Base-by-base conservation (phyloP, 768 basidiomycete species). In the Favolaschia claudopus region DNA sequence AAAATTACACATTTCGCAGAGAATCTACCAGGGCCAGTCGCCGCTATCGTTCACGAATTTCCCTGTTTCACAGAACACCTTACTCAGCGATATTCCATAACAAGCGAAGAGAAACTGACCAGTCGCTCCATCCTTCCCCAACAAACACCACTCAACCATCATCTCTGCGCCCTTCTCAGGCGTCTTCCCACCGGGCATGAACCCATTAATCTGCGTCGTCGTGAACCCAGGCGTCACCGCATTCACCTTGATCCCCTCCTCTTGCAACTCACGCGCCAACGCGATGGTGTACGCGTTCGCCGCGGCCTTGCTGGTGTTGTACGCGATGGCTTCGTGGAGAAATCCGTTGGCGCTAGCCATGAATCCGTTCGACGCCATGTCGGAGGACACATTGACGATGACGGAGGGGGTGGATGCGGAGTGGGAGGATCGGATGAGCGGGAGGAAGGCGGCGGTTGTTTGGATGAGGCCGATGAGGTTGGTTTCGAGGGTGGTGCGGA, bases 221-320 rank as follows among this genome's bases (percentile, higher is more conserved):
- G 77, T 81, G 55, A 72, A 88, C 1, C 89, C 89, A 17, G 89
- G 89, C 0, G 85, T 85, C 4, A 90, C 73, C 1, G 81, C 77
- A 67, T 90, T 90, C 40, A 88, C 84, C 58, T 84, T 82, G 62
- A 90, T 86, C 20, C 70, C 70, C 53, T 79, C 74, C 25, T 70
- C 62, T 4, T 77, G 79, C 75, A 89, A 80, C 70, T 90, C 88
- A 10, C 84, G 79, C 1, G 89, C 86, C 22, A 91, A 74, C 3
- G 82, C 83, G 55, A 84, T 85, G 0, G 80, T 75, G 43, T 89
- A 82, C 37, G 82, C 82, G 37, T 86, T 85, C 0, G 84, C 85
- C 10, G 89, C 89, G 0, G 84, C 88, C 74, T 91, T 91, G 59
- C 85, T 88, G 2, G 88, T 85, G 62, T 89, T 89, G 69, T 89